phyloP scores from a whole-genome alignment of 805 yeast genomes.

The Ogataea methylovora region DNA sequence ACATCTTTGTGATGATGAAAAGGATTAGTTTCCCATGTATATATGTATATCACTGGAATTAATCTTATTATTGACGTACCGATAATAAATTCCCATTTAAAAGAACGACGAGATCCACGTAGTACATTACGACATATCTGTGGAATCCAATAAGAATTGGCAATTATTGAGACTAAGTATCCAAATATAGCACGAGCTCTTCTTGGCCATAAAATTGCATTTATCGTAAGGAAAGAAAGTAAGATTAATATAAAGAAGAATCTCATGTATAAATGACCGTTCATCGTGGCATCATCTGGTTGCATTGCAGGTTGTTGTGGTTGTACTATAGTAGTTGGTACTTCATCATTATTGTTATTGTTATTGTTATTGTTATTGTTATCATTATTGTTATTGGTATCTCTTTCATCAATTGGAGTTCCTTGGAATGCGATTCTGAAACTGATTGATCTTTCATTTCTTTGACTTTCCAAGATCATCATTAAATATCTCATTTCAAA shows the following conservation, averaged over 20 bases:
- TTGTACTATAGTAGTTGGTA: constrained; percentile 9
- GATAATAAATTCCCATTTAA: constrained; percentile 68
- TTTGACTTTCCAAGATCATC: constrained; percentile 59
- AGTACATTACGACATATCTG: constrained; percentile 74
- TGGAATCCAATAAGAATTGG: constrained; percentile 82
- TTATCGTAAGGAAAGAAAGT: constrained; percentile 49
- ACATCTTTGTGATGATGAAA: constrained; percentile 64
- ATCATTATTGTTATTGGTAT: constrained; percentile 1
- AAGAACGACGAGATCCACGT: constrained; percentile 59
- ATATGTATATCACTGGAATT: constrained; percentile 59
- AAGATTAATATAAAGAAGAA: constrained; percentile 47
- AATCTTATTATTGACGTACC: constrained; percentile 59
- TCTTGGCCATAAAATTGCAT: constrained; percentile 58
- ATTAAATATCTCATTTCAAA: constrained; percentile 73
- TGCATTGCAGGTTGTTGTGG: constrained; percentile 13
- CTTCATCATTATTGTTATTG: constrained; percentile 5
- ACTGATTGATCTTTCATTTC: constrained; percentile 61
- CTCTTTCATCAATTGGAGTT: constrained; percentile 33
- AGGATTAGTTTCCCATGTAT: constrained; percentile 45
- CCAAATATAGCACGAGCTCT: constrained; percentile 50
- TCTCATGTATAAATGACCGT: constrained; percentile 51
- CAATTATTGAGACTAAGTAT: constrained; percentile 36
- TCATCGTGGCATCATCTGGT: constrained; percentile 21
- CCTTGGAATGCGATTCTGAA: constrained; percentile 65
- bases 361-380: constrained; percentile 9